Evolutionary conservation across 768 basidiomycete species (phyloP).

Genomic region (Favolaschia claudopus): DNA sequence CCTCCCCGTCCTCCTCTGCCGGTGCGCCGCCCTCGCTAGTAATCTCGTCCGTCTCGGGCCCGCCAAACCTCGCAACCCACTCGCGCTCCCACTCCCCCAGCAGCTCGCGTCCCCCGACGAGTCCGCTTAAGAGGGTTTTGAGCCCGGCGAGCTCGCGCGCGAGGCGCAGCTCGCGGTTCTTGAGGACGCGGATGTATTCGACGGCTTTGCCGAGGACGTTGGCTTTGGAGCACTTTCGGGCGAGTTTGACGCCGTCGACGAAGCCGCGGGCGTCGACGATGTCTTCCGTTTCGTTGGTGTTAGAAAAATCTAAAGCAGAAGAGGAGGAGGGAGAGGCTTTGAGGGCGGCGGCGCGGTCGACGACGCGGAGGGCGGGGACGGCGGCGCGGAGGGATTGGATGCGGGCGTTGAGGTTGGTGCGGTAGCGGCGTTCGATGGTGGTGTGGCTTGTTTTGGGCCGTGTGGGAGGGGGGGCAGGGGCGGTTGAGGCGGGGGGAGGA

Average conservation of each 20-base stretch:
- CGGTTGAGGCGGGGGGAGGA: slow-evolving; percentile 18
- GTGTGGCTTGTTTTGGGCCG: slow-evolving; percentile 90
- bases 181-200: slow-evolving; percentile 90
- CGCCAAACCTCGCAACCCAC: slow-evolving; percentile 79
- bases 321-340: no score
- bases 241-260: slow-evolving; percentile 92
- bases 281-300: slow-evolving; percentile 52
- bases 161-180: slow-evolving; percentile 76
- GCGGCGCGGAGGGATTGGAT: slow-evolving; percentile 82
- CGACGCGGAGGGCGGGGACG: slow-evolving; percentile 82
- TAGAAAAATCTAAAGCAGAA: slow-evolving; percentile 38
- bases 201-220: slow-evolving; percentile 90
- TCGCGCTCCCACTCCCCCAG: slow-evolving; percentile 79
- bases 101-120: slow-evolving; percentile 78
- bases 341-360: slow-evolving; percentile 43
- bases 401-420: slow-evolving; percentile 88
- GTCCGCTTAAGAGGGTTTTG: slow-evolving; percentile 69
- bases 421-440: slow-evolving; percentile 87
- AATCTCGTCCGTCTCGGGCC: slow-evolving; percentile 75
- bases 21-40: slow-evolving; percentile 60
- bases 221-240: slow-evolving; percentile 90
- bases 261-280: slow-evolving; percentile 84
- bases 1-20: slow-evolving; percentile 67
- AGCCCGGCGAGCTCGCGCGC: slow-evolving; percentile 80
- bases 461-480: no score